phyloP scores from a whole-genome alignment of 352 stramenopile genomes.

The Pythium aristosporum region DNA sequence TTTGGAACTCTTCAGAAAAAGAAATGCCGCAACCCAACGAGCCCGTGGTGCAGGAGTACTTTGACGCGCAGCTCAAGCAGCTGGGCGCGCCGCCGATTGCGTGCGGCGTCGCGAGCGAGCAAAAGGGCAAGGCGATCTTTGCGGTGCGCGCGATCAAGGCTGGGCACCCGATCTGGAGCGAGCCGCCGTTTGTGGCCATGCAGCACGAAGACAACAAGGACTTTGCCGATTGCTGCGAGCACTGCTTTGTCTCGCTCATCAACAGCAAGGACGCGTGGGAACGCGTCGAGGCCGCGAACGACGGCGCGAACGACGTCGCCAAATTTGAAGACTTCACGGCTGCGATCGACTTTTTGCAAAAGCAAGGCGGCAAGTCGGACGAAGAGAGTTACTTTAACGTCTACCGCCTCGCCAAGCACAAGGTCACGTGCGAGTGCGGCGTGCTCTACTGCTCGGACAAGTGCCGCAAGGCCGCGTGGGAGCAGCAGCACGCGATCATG shows the following conservation, averaged over 20 bases:
- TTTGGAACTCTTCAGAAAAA: background rate
- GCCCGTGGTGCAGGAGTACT: slow-evolving; percentile 54
- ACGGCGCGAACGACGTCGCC: slow-evolving; percentile 38
- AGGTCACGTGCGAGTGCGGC: slow-evolving; percentile 68
- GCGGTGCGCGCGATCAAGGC: slow-evolving; percentile 48
- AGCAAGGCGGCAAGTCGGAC: slow-evolving; percentile 58
- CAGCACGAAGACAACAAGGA: slow-evolving; percentile 80
- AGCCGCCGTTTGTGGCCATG: slow-evolving; percentile 66
- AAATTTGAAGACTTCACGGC: slow-evolving; percentile 52
- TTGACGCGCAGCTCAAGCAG: slow-evolving; percentile 54
- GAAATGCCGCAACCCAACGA: slow-evolving; percentile 44
- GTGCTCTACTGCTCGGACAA: slow-evolving; percentile 82
- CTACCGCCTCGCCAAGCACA: slow-evolving; percentile 51
- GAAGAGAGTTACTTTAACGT: slow-evolving; percentile 76
- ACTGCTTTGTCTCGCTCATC: slow-evolving; percentile 79
- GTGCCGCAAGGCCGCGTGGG: slow-evolving; percentile 69
- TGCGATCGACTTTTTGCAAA: slow-evolving; percentile 60
- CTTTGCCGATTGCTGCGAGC: slow-evolving; percentile 75
- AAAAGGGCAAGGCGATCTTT: slow-evolving; percentile 78
- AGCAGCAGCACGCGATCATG: slow-evolving; percentile 78
- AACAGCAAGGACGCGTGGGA: slow-evolving; percentile 62
- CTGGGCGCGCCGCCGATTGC: slow-evolving; percentile 51
- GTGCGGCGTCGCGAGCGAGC: slow-evolving; percentile 46
- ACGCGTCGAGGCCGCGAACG: slow-evolving; percentile 46
- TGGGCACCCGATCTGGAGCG: slow-evolving; percentile 64